phyloP scores from a whole-genome alignment of 1,284 basidiomycete species.

The Laetiporus sulphureus region DNA sequence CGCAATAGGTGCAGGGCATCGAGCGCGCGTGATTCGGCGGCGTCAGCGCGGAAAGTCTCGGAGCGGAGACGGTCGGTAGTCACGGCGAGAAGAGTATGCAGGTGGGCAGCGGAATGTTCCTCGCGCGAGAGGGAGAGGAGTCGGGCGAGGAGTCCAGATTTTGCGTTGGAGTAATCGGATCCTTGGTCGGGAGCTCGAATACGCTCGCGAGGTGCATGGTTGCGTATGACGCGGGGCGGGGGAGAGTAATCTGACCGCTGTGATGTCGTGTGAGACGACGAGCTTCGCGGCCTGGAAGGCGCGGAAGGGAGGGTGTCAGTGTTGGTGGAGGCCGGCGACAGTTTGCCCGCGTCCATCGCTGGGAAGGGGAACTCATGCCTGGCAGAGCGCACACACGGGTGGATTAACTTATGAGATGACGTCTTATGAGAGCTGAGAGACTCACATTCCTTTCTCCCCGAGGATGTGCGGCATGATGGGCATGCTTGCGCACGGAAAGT shows the following conservation, averaged over 20 bases:
- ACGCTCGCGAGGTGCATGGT: no score
- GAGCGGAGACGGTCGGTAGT: conserved; percentile 30
- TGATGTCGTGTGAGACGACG: not conserved
- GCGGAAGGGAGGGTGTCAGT: not conserved
- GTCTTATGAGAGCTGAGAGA: no score
- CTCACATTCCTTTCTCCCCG: no score
- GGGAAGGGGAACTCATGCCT: not conserved
- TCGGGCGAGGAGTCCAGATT: conserved; percentile 20
- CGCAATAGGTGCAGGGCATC: conserved; percentile 38
- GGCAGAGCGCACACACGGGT: no score
- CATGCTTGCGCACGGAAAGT: no score
- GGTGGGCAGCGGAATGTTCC: conserved; percentile 31
- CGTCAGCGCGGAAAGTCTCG: conserved; percentile 38
- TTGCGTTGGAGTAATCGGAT: not conserved
- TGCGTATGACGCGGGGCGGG: not conserved
- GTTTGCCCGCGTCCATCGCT: not conserved
- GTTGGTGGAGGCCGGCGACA: not conserved
- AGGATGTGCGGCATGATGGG: no score
- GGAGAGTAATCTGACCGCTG: not conserved
- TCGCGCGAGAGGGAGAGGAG: conserved; percentile 30
- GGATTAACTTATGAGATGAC: no score
- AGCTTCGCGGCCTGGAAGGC: not conserved
- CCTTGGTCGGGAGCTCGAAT: no score
- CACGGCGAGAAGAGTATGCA: conserved; percentile 29
- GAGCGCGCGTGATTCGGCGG: conserved; percentile 37